Conservation (phyloP, 1,284 basidiomycete species). For the Gastroboletus turbinatus region DNA sequence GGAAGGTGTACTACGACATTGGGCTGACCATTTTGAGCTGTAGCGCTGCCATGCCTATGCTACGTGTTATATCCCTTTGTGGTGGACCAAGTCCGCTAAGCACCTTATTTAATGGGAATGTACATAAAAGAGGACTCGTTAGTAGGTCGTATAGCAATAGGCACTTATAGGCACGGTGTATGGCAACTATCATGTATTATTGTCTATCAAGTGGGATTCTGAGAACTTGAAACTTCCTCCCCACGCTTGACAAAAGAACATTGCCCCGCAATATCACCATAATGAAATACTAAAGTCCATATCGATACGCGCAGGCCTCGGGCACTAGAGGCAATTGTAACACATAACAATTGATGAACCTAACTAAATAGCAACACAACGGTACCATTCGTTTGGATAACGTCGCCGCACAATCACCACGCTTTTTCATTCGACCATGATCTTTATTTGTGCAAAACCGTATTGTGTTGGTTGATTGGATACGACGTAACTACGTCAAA, state of each 20-base stretch:
- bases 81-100: not conserved
- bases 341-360: no score
- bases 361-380: no score
- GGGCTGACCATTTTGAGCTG: conserved; percentile 64
- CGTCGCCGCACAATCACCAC: not conserved
- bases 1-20: conserved; percentile 64
- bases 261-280: no score
- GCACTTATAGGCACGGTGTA: no score
- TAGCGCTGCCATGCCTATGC: conserved; percentile 13
- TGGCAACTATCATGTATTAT: not conserved
- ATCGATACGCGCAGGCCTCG: no score
- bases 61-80: not conserved
- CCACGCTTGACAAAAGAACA: not conserved
- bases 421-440: not conserved
- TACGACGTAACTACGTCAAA: conserved; percentile 4
- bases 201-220: not conserved
- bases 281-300: no score
- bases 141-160: not conserved
- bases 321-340: no score
- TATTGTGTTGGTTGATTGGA: conserved; percentile 14
- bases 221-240: not conserved
- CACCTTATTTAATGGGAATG: not conserved
- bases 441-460: not conserved
- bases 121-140: not conserved
- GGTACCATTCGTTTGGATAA: no score